These are phyloP conservation scores for Arabidopsis lyrata DNA, from an alignment of 441 rosid genomes.

Conservation along the genomic window DNA sequence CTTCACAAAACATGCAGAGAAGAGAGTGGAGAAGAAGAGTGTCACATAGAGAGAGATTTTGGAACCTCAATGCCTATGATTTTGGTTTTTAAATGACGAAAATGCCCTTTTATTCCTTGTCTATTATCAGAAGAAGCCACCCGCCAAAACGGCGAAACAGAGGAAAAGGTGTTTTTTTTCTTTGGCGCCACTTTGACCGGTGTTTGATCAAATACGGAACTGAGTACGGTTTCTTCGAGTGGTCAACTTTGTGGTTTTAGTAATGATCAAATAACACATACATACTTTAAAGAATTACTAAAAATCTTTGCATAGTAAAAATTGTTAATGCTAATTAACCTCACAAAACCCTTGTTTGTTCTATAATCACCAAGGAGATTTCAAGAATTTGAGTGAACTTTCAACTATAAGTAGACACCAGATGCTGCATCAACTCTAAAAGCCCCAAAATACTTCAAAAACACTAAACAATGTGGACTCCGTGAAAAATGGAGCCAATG, in stretches of 20 bases:
- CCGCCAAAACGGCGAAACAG: constrained; percentile 49
- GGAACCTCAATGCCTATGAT: constrained; percentile 53
- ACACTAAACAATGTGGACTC: not conserved
- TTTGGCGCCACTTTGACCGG: constrained; percentile 32
- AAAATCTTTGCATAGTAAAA: no score
- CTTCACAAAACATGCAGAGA: constrained; percentile 10
- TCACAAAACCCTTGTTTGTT: no score
- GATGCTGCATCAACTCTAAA: no score
- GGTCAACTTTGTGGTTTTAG: no score
- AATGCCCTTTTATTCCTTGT: constrained; percentile 23
- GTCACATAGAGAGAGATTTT: constrained; percentile 19
- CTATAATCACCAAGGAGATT: no score
- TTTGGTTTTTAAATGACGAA: constrained; percentile 43
- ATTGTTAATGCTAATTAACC: no score
- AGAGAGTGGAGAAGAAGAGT: constrained; percentile 21
- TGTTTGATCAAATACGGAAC: constrained; percentile 1
- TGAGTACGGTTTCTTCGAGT: not conserved
- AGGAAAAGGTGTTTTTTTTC: no score
- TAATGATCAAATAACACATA: no score
- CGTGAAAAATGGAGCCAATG: not conserved
- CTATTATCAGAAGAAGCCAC: constrained; percentile 39
- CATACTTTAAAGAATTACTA: no score
- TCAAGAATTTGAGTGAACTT: no score
- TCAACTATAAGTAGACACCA: no score
- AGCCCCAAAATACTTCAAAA: not conserved